Conservation (phyloP, 495 filamentous ascomycete genomes). For the Penicillium verhagenii region DNA sequence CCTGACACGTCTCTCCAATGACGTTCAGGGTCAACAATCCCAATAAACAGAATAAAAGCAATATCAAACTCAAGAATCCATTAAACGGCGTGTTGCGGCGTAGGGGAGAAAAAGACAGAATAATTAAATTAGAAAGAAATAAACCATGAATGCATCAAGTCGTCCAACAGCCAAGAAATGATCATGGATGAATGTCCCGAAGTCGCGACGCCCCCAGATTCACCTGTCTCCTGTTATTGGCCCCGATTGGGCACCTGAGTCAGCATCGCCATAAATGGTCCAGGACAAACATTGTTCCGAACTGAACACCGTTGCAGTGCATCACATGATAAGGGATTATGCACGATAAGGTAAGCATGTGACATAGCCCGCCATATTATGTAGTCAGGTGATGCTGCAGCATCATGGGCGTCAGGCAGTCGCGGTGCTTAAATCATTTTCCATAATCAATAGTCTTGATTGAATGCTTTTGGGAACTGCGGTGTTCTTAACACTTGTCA, state of each 20-base stretch:
- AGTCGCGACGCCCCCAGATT: slow-evolving; percentile 16
- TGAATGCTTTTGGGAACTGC: not conserved
- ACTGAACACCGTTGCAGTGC: slow-evolving; percentile 11
- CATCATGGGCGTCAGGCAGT: slow-evolving; percentile 9
- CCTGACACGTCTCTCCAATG: slow-evolving; percentile 35
- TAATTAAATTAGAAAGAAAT: slow-evolving; percentile 17
- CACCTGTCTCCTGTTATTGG: slow-evolving; percentile 6
- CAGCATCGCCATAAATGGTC: not conserved
- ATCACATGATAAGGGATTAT: not conserved
- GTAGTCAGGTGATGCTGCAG: slow-evolving; percentile 17
- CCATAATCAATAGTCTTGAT: not conserved
- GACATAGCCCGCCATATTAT: not conserved
- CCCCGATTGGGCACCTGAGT: not conserved
- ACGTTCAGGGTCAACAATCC: slow-evolving; percentile 30
- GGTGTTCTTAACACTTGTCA: not conserved
- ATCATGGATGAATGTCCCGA: slow-evolving; percentile 7
- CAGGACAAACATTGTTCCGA: slow-evolving; percentile 13
- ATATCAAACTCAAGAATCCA: slow-evolving; percentile 19
- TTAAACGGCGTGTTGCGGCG: slow-evolving; percentile 9
- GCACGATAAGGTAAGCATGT: not conserved
- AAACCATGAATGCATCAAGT: slow-evolving; percentile 10
- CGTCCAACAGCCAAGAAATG: not conserved
- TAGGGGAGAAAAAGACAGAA: slow-evolving; percentile 4
- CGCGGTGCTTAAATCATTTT: not conserved
- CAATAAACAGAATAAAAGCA: slow-evolving; percentile 7